Evolutionary conservation across 129 eudicot species (phyloP), one percentile per base, ranked within the genome.

Genomic region (Flaveria brownii): DNA sequence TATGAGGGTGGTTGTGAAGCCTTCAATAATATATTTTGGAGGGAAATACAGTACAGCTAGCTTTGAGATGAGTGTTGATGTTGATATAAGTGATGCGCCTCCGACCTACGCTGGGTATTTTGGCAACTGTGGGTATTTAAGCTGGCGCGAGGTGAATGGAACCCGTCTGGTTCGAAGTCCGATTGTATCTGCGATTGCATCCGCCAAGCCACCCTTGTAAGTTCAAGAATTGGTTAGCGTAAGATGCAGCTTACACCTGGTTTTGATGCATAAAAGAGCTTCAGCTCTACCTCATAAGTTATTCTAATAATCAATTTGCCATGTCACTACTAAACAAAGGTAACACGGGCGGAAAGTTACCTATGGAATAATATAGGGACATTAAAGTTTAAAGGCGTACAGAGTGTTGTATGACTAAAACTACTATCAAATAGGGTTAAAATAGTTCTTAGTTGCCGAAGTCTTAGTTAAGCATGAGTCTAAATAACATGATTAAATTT

Each of bases 121-220:
- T 76, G 89, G 85, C 26, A 86, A 83, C 51, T 80, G 68, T 22
- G 87, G 85, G 15, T 81, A 83, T 56, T n/a, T 86, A 17, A 78
- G 82, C 46, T 86, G 90, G 84, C 18, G 28, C 10, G 90, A 86
- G 75, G 77, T 77, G 11, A 81, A 81, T 7, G 87, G 85, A 25
- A 83, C 55, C 39, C 85, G 36, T 69, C 78, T 86, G 1, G 83
- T 86, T 28, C 77, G 75, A 68, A 86, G 89, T 64, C 87, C 85
- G 9, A 82, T 86, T 0, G 85, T 82, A 2, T 82, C 87, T 46
- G 85, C 89, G 28, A 70, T 47, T 4, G 86, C 82, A 9, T 65
- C 85, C 6, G 59, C 11, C 13, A 78, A 9, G n/a, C 59, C 82
- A 30, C 65, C 60, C 41, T 36, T 36, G 11, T 60, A 60, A 77